Evolutionary conservation across 345 rosid genomes (phyloP).

Genomic region (Citrus reticulata): DNA sequence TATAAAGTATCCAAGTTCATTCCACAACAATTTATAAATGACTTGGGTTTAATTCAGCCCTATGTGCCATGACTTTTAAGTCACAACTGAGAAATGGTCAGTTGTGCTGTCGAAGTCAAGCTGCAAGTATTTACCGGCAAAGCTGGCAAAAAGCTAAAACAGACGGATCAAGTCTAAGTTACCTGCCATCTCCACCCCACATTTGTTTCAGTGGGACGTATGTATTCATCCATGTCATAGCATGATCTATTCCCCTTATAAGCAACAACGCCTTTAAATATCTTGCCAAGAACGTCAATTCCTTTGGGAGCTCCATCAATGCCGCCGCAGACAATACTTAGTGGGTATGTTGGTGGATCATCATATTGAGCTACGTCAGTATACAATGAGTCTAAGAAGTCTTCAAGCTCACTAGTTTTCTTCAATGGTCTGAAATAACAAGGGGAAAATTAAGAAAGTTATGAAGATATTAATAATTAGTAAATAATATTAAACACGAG

Average conservation of each 20-base stretch:
- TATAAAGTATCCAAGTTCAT: not conserved
- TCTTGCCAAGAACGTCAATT: conserved; percentile 23
- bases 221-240: conserved; percentile 31
- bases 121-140: not conserved
- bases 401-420: conserved; percentile 25
- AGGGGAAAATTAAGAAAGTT: not conserved
- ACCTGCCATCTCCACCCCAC: conserved; percentile 56
- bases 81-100: no score
- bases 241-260: conserved; percentile 29
- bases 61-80: no score
- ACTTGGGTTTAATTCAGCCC: no score
- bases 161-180: not conserved
- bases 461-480: no score
- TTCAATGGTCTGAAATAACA: conserved; percentile 24
- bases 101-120: not conserved
- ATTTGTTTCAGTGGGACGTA: conserved; percentile 12
- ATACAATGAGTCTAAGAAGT: conserved; percentile 31
- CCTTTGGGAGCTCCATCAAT: conserved; percentile 32
- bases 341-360: conserved; percentile 33
- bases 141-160: not conserved
- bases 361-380: conserved; percentile 41
- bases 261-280: conserved; percentile 45
- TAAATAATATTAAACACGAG: not conserved
- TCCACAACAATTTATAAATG: no score
- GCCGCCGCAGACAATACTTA: conserved; percentile 32